A percentile compares a stretch with the other conserved stretches of the same genome.
Conservation (phyloP, 2,329 filamentous ascomycete genomes). For the Claviceps pazoutovae region DNA sequence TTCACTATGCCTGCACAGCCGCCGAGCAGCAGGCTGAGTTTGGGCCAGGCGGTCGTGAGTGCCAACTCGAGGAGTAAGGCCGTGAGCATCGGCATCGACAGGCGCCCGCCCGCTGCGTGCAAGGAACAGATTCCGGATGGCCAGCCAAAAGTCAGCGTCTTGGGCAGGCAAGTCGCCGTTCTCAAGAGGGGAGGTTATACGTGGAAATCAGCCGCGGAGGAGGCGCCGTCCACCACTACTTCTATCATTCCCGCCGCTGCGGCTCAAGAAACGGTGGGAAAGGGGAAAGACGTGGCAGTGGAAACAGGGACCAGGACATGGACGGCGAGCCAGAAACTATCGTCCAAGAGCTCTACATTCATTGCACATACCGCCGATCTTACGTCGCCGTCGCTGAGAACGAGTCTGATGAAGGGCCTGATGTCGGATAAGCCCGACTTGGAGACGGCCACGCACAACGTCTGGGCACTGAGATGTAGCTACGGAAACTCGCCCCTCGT, state of each 20-base stretch:
- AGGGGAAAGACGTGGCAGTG: constrained; percentile 1
- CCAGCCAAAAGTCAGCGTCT: constrained; percentile 57
- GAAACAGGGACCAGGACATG: constrained; percentile 22
- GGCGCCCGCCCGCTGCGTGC: constrained; percentile 43
- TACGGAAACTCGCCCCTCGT: constrained; percentile 24
- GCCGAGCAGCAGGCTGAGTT: constrained; percentile 65
- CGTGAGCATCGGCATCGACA: constrained; percentile 57
- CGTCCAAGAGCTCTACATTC: constrained; percentile 41
- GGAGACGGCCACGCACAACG: constrained; percentile 43
- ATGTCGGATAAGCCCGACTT: constrained; percentile 34
- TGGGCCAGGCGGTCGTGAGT: constrained; percentile 74
- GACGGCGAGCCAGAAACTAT: constrained; percentile 37
- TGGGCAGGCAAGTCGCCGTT: constrained; percentile 61
- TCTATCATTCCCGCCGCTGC: background rate
- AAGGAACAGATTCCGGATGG: constrained; percentile 62
- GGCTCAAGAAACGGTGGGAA: background rate
- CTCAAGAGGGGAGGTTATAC: constrained; percentile 65
- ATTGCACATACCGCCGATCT: constrained; percentile 34
- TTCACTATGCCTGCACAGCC: constrained; percentile 80
- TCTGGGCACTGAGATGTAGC: constrained; percentile 31
- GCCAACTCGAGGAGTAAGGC: constrained; percentile 69
- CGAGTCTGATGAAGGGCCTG: constrained; percentile 31
- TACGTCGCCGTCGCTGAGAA: constrained; percentile 27
- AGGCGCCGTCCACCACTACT: background rate
- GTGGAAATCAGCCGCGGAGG: constrained; percentile 13